Evolutionary conservation across 192 early-diverging fungal genomes (phyloP).

Genomic region (Coemansia sp.): DNA sequence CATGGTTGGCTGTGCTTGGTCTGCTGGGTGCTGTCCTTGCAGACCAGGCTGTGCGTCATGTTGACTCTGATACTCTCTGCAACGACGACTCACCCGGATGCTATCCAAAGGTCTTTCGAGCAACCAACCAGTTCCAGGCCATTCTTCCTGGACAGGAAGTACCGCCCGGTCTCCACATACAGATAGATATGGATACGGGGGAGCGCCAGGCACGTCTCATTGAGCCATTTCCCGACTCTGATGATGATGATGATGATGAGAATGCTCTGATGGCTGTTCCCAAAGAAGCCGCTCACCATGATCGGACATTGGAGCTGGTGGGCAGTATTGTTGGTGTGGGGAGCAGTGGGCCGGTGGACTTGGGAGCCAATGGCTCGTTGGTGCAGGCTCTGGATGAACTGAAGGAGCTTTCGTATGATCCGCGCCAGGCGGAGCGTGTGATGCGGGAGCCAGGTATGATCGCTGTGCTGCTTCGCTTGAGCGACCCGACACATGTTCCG

Average conservation of each 20-base stretch:
- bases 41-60: not conserved
- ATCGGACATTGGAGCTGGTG: constrained; percentile 6
- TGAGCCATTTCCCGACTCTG: constrained; percentile 15
- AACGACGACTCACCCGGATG: constrained; percentile 47
- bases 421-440: constrained; percentile 53
- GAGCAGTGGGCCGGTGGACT: constrained; percentile 6
- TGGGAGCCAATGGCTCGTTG: not conserved
- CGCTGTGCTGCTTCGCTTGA: constrained; percentile 22
- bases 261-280: too few relatives aligned
- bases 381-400: constrained; percentile 45
- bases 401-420: constrained; percentile 52
- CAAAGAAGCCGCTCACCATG: not conserved
- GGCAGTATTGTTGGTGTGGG: not conserved
- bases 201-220: constrained; percentile 54
- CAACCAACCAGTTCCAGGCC: constrained; percentile 55
- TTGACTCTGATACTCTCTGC: constrained; percentile 7
- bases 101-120: constrained; percentile 54
- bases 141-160: constrained; percentile 58
- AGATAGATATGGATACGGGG: constrained; percentile 57
- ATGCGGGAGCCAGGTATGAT: constrained; percentile 22
- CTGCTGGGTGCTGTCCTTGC: too few relatives aligned
- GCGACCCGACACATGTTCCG: constrained; percentile 12
- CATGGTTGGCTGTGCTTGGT: too few relatives aligned
- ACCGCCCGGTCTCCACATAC: constrained; percentile 58
- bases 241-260: not conserved